Percentiles rank a stretch among this genome's conserved stretches.
Conservation (phyloP, 306 rosid genomes). For the Leucaena leucocephala region DNA sequence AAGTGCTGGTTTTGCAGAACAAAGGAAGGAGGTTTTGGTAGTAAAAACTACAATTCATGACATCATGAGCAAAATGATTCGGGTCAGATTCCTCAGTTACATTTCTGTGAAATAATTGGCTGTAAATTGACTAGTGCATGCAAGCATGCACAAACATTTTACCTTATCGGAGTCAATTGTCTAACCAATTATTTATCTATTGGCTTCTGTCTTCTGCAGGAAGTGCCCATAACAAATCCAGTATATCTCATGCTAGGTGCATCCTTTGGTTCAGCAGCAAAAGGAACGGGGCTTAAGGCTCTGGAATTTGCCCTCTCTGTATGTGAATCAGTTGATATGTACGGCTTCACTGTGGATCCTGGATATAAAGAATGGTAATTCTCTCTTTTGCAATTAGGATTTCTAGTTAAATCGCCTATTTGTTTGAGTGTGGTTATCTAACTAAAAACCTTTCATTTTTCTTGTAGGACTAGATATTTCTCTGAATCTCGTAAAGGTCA, state of each 20-base stretch:
- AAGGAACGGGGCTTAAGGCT: conserved; percentile 99
- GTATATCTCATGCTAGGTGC: conserved; percentile 95
- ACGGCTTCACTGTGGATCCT: conserved; percentile 98
- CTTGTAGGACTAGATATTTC: conserved; percentile 92
- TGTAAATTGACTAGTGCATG: not conserved
- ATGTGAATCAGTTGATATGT: conserved; percentile 96
- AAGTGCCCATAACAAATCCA: conserved; percentile 83
- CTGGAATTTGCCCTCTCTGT: conserved; percentile 95
- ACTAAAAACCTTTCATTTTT: conserved; percentile 25
- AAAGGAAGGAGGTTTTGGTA: conserved; percentile 87
- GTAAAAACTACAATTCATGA: conserved; percentile 95
- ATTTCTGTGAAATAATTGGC: not conserved
- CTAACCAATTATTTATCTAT: not conserved
- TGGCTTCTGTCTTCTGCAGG: conserved; percentile 66
- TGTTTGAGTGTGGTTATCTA: conserved; percentile 29
- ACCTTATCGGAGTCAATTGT: not conserved
- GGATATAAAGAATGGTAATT: conserved; percentile 96
- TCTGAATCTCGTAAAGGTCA: conserved; percentile 98
- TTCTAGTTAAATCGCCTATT: conserved; percentile 20
- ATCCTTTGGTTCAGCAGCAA: conserved; percentile 97
- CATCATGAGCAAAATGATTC: conserved; percentile 88
- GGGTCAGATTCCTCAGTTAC: conserved; percentile 43
- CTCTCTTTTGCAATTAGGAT: conserved; percentile 22
- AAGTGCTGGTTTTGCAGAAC: conserved; percentile 58
- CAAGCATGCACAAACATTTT: not conserved